Percentiles rank a stretch among this genome's conserved stretches.
phyloP scores from a whole-genome alignment of 2,329 filamentous ascomycete genomes.

The Aspergillus vadensis region DNA sequence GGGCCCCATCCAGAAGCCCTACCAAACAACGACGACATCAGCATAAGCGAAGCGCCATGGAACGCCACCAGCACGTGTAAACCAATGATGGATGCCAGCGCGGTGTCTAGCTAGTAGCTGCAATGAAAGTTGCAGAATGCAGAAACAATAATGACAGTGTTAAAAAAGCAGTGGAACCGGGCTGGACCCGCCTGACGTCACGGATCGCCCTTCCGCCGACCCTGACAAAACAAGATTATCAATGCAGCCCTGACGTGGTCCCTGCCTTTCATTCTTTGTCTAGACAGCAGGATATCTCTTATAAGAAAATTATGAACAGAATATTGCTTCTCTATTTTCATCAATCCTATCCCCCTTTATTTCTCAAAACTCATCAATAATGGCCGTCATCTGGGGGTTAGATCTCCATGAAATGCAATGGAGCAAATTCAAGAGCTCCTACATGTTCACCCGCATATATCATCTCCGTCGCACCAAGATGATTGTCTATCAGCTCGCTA shows the following conservation, averaged over 20 bases:
- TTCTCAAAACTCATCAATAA: conserved; percentile 15
- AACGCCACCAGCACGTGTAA: background rate
- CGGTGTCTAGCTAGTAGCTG: background rate
- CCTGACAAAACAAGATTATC: conserved; percentile 6
- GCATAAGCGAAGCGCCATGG: background rate
- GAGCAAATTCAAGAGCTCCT: conserved; percentile 58
- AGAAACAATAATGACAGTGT: background rate
- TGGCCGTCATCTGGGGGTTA: conserved; percentile 60
- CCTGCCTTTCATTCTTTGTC: background rate
- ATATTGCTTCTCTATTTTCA: too few relatives aligned
- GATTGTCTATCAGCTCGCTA: conserved; percentile 61
- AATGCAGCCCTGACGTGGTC: conserved; percentile 1
- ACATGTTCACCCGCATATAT: conserved; percentile 60
- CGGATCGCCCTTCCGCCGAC: conserved; percentile 3
- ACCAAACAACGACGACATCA: background rate
- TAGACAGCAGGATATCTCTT: too few relatives aligned
- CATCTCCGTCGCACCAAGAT: conserved; percentile 61
- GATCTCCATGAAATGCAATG: conserved; percentile 60
- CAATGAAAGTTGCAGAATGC: background rate
- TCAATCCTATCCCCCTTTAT: too few relatives aligned
- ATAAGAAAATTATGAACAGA: background rate
- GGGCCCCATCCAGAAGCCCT: background rate
- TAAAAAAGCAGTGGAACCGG: background rate
- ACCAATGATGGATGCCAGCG: too few relatives aligned
- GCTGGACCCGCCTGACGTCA: conserved; percentile 3